phyloP scores from a whole-genome alignment of 352 stramenopile species.

The Phytophthora meadii region DNA sequence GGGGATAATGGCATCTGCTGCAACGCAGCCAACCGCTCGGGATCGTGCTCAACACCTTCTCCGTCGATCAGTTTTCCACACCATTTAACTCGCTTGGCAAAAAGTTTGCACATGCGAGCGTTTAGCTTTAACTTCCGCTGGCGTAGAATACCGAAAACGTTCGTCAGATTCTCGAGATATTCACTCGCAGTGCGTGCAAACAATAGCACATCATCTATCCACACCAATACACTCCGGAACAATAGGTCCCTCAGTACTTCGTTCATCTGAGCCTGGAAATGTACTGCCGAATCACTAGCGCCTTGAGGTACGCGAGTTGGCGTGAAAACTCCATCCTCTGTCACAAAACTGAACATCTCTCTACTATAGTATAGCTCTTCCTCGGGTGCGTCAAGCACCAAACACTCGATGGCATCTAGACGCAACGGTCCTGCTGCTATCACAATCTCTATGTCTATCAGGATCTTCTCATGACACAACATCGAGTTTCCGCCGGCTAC shows the following conservation, averaged over 20 bases:
- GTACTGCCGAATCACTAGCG: neutral
- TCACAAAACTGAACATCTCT: neutral
- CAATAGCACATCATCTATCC: neutral
- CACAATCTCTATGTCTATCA: no score
- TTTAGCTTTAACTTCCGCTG: conserved; percentile 10
- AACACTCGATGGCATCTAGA: no score
- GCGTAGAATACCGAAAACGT: conserved; percentile 3
- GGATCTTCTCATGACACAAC: no score
- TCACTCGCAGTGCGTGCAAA: neutral
- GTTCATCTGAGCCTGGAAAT: neutral
- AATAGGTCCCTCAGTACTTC: neutral
- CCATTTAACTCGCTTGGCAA: conserved; percentile 10
- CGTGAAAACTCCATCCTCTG: neutral
- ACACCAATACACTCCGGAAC: neutral
- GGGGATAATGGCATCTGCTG: conserved; percentile 10
- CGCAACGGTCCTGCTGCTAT: no score
- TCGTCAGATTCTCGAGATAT: neutral
- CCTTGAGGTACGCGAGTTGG: neutral
- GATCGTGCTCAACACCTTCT: neutral
- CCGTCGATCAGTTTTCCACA: conserved; percentile 14
- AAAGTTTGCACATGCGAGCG: neutral
- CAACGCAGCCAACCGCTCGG: neutral
- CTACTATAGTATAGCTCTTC: no score
- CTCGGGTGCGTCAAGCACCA: no score
- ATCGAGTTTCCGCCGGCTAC: no score